Conservation (phyloP, 371 early-diverging fungal genomes). For the Syncephalis plumigaleata region DNA sequence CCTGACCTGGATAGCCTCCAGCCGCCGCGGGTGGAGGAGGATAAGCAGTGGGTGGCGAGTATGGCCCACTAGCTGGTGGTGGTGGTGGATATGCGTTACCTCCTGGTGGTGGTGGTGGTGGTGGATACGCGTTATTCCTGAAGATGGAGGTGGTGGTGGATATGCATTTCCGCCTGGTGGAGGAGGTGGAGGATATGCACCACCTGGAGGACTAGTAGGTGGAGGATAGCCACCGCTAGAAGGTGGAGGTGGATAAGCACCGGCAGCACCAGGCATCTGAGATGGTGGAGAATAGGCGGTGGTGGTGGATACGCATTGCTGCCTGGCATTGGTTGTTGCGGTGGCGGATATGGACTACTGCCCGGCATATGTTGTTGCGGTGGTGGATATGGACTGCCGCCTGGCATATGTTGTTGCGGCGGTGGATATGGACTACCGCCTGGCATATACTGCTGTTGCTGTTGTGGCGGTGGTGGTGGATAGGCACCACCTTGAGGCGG, state of each 20-base stretch:
- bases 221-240: neutral
- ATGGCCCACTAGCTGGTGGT: neutral
- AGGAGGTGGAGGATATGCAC: neutral
- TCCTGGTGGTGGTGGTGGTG: slow-evolving; percentile 1
- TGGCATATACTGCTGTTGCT: neutral
- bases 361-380: neutral
- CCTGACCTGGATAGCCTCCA: no score
- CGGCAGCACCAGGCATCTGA: no score
- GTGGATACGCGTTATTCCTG: neutral
- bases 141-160: neutral
- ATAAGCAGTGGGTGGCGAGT: no score
- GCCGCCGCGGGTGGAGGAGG: neutral
- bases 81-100: neutral
- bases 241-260: neutral
- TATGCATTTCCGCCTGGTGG: neutral
- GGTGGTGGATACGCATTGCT: neutral
- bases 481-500: no score
- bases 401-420: neutral
- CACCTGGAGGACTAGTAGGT: neutral
- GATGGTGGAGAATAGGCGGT: neutral
- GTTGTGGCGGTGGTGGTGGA: neutral
- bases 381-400: neutral
- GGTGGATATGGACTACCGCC: neutral
- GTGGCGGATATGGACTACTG: neutral
- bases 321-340: neutral